Base-by-base conservation (phyloP, 1,139 yeast species). In the Taphrina betulina region DNA sequence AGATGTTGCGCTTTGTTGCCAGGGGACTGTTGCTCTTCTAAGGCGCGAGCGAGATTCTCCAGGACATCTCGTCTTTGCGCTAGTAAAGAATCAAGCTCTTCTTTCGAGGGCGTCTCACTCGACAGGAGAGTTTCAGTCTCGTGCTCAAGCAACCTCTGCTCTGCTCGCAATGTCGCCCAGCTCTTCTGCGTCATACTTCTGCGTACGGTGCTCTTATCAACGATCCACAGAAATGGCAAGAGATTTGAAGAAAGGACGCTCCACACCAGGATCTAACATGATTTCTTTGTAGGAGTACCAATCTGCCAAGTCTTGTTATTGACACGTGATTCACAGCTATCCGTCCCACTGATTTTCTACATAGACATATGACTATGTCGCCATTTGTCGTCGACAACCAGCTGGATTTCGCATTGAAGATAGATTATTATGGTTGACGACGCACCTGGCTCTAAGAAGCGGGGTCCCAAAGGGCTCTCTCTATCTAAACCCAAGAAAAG, bases 1-100 rank as follows among this genome's bases (percentile, higher is more conserved):
- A 89, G 72, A 67, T 92, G 97, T 65, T 86, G 92, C 36, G 82
- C 69, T 69, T 87, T 86, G 0, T 92, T 79, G 29, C 50, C 50
- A 4, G 83, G 73, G n/a, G 75, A 69, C 16, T 76, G 67, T 63
- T 82, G 85, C 2, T 82, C 73, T 53, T 84, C 88, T 45, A 81
- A 78, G 28, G 75, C 68, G 56, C 74, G 69, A 53, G 68, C 66
- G 53, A 72, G 69, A 41, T 73, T 62, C 43, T 72, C 69, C 16
- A 77, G 64, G 42, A 72, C 63, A 57, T 69, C 73, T 61, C 78
- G 71, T 65, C 81, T 64, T 73, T 70, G 64, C 48, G 56, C 4
- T 7, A 34, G 37, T 10, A 52, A 24, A 28, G 28, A 24, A 4
- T 14, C 24, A 12, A 29, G 17, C n/a, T 36, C 28, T 10, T 22